Conservation (phyloP, 306 rosid genomes). For the Cicer pinnatifidum region DNA sequence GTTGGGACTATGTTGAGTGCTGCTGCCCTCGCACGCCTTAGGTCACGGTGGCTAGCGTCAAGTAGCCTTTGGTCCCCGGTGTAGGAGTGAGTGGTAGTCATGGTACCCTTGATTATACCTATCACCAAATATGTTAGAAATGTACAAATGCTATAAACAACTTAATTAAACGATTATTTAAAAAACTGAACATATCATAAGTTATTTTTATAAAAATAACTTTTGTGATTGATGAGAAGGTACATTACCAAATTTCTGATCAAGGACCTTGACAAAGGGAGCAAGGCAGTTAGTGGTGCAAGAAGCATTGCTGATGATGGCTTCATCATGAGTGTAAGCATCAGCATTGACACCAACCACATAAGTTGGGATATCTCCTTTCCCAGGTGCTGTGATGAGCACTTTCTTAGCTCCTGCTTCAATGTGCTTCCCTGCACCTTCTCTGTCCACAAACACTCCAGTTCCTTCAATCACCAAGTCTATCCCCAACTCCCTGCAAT, state of each 20-base stretch:
- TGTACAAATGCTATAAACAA: not conserved
- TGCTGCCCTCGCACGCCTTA: conserved; percentile 93
- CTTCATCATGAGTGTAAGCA: conserved; percentile 65
- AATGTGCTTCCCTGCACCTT: conserved; percentile 95
- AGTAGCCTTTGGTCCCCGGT: conserved; percentile 99
- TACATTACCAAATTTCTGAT: conserved; percentile 80
- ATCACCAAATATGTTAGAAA: not conserved
- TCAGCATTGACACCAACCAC: conserved; percentile 94
- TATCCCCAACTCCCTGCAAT: conserved; percentile 74
- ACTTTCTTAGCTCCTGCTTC: conserved; percentile 97
- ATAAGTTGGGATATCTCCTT: conserved; percentile 97
- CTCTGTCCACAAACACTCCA: conserved; percentile 95
- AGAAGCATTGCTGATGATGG: conserved; percentile 97
- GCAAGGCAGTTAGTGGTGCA: conserved; percentile 99
- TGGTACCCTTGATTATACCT: conserved; percentile 96
- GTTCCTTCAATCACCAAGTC: conserved; percentile 99
- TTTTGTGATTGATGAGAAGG: not conserved
- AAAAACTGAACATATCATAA: not conserved
- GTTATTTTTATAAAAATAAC: not conserved
- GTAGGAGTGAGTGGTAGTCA: conserved; percentile 98
- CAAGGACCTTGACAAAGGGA: conserved; percentile 97
- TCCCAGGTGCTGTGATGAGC: conserved; percentile 96
- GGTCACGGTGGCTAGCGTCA: conserved; percentile 98
- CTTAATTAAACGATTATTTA: not conserved
- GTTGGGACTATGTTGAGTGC: conserved; percentile 97